Percentiles rank a stretch among this genome's conserved stretches.
phyloP scores from a whole-genome alignment of 495 filamentous ascomycete genomes.

The Trichoderma gamsii region DNA sequence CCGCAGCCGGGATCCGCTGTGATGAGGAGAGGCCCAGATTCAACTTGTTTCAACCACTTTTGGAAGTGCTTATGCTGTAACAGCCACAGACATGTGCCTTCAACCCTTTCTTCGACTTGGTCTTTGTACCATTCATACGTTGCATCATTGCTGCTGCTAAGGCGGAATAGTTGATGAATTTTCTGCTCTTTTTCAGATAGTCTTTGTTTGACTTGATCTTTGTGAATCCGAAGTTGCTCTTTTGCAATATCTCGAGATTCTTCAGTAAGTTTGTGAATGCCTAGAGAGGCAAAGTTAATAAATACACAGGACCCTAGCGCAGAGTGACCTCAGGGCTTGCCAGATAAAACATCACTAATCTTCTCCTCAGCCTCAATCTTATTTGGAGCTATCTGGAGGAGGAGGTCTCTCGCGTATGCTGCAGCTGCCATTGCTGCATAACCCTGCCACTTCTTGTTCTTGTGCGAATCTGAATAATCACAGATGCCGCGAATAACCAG shows the following conservation, averaged over 20 bases:
- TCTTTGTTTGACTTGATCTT: not conserved
- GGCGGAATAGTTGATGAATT: slow-evolving; percentile 31
- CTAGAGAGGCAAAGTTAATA: not conserved
- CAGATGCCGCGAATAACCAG: too few relatives aligned
- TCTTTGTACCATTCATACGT: slow-evolving; percentile 39
- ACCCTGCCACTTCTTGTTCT: too few relatives aligned
- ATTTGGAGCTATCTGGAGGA: not conserved
- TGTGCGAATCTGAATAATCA: too few relatives aligned
- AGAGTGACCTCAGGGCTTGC: not conserved
- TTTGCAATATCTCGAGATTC: slow-evolving; percentile 3
- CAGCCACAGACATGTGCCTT: slow-evolving; percentile 31
- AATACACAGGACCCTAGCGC: not conserved
- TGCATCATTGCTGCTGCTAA: slow-evolving; percentile 23
- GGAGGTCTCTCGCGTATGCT: not conserved
- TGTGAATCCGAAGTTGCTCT: not conserved
- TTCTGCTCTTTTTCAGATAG: slow-evolving; percentile 22
- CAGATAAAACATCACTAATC: not conserved
- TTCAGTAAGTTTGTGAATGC: not conserved
- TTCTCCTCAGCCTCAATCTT: not conserved
- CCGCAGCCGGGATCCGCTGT: slow-evolving; percentile 46
- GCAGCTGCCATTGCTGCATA: not conserved
- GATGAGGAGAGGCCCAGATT: slow-evolving; percentile 26
- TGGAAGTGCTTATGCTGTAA: slow-evolving; percentile 21
- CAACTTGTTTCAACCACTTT: slow-evolving; percentile 8
- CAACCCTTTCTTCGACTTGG: slow-evolving; percentile 16